Percentiles rank a stretch among this genome's conserved stretches.
Evolutionary conservation across 192 early-diverging fungal genomes (phyloP).

Genomic region (Umbelopsis sp.): DNA sequence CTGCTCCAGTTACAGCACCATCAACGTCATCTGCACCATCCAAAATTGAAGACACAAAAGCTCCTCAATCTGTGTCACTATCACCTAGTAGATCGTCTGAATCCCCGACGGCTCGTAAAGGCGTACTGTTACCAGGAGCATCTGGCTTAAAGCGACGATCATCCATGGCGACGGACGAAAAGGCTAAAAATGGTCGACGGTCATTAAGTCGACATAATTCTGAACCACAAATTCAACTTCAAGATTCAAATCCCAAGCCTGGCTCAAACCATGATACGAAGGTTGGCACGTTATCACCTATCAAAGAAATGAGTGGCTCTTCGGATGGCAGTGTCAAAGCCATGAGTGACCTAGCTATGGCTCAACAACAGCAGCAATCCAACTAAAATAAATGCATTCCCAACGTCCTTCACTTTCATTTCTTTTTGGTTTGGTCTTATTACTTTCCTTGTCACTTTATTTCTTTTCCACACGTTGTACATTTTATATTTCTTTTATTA

Average conservation of each 20-base stretch:
- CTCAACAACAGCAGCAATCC: not conserved
- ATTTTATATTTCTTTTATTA: not conserved
- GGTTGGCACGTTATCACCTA: conserved; percentile 13
- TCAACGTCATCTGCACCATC: not conserved
- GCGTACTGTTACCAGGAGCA: conserved; percentile 15
- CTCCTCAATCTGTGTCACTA: not conserved
- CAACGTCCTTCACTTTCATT: not conserved
- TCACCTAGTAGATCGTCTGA: not conserved
- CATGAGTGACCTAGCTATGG: not conserved
- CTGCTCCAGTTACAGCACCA: not conserved
- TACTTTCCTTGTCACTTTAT: not conserved
- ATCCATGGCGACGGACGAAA: not conserved
- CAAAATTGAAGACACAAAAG: too few species aligned
- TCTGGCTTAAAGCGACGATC: conserved; percentile 4
- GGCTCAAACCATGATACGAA: not conserved
- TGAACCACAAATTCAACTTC: conserved; percentile 5
- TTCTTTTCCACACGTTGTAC: not conserved
- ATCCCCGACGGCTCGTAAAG: not conserved
- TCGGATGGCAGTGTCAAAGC: not conserved
- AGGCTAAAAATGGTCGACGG: not conserved
- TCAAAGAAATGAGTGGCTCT: conserved; percentile 11
- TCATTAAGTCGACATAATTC: not conserved
- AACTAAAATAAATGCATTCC: not conserved
- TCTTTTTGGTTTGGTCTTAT: not conserved
- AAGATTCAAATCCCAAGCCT: not conserved